Conservation (phyloP, 768 basidiomycete species). For the Leccinum subtestaceum region DNA sequence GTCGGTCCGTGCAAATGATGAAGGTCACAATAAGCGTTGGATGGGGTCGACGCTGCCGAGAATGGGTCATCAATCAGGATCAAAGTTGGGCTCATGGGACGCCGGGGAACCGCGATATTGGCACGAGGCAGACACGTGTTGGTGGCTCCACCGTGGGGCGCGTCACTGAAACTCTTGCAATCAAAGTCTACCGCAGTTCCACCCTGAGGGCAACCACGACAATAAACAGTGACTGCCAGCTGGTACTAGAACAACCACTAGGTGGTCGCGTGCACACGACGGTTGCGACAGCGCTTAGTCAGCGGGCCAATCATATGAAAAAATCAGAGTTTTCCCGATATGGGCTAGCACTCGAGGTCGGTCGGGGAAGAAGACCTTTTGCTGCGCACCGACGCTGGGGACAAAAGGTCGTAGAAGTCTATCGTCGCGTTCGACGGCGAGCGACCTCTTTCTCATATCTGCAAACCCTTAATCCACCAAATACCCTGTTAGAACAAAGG, state of each 20-base stretch:
- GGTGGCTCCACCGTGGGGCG: background rate
- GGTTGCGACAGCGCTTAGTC: slow-evolving; percentile 22
- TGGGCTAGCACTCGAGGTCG: slow-evolving; percentile 1
- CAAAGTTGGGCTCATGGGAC: slow-evolving; percentile 1
- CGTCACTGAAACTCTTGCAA: background rate
- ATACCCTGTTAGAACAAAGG: slow-evolving; percentile 30
- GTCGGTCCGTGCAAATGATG: slow-evolving; percentile 15
- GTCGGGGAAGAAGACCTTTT: slow-evolving; percentile 7
- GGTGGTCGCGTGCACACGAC: slow-evolving; percentile 15
- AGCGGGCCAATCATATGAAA: slow-evolving; percentile 32
- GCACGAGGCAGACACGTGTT: slow-evolving; percentile 19
- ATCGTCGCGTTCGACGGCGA: background rate
- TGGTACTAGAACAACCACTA: background rate
- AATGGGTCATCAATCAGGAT: slow-evolving; percentile 19
- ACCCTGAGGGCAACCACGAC: background rate
- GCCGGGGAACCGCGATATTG: slow-evolving; percentile 18
- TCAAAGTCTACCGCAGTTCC: background rate
- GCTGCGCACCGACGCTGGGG: slow-evolving; percentile 8
- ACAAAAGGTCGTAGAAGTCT: background rate
- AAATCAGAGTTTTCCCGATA: slow-evolving; percentile 16
- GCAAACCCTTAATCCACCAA: background rate
- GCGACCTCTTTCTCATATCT: background rate
- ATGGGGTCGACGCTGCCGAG: slow-evolving; percentile 7
- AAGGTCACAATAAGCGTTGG: background rate
- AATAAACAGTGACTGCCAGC: background rate